Evolutionary conservation across 331 rosid genomes (phyloP), one percentile per base, ranked within the genome.

Genomic region (Pyracantha coccinea): DNA sequence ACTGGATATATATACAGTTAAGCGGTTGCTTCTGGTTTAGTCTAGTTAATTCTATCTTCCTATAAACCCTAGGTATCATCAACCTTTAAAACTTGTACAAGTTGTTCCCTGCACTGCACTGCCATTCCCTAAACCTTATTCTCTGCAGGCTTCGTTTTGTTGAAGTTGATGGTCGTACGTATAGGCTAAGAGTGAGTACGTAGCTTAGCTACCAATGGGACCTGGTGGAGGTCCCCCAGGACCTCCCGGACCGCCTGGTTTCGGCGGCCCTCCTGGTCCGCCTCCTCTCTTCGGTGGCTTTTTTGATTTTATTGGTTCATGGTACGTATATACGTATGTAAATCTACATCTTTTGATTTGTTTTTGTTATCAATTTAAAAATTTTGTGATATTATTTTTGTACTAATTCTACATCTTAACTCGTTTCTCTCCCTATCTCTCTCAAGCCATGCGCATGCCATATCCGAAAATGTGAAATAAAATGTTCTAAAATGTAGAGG

Each of bases 251-350:
- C 86, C 89, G 0, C 85, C 84, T 0, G 86, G 85, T 17, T 71
- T 83, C 44, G 55, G 35, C 32, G 35, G 23, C 21, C 68, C 68
- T 16, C 83, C 85, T 3, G 73, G 78, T 14, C 78, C 57, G 50
- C 85, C 83, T 0, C 73, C 79, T 3, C 20, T 82, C 59, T 84
- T 80, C 25, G 79, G 89, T 44, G 93, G 90, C 21, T 41, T 82
- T 74, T 82, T 80, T 55, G 81, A 86, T 52, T 2, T 44, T 14
- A 67, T 86, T 45, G 76, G 75, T 69, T 71, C 93, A 53, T 88
- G 93, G 93, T 86, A 84, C 38, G 84, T 71, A 53, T 15, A 38
- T 10, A 38, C 3, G 45, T 38, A 10, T 38, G 45, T 10, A 38
- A 38, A 64, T 62, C 17, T 35, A 11, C 4, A 21, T 19, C 27